Evolutionary conservation across 2,329 filamentous ascomycete species (phyloP), one percentile per base, ranked within the genome.

Genomic region (Colletotrichum costaricense): DNA sequence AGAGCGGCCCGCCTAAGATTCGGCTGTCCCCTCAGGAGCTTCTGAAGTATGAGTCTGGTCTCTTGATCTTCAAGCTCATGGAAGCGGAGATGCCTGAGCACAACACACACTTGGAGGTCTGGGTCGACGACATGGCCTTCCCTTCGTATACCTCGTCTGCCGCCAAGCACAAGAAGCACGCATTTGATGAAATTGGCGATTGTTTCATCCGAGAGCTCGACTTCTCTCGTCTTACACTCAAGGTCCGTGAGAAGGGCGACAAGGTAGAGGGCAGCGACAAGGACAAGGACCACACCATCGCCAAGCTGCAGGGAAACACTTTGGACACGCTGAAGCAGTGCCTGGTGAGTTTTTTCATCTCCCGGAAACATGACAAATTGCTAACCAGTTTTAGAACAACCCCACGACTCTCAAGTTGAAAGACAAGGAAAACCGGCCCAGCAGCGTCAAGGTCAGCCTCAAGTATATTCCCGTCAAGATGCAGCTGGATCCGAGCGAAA

Each of bases 191-290:
- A 83, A 95, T 95, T 79, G 95, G 96, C 62, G 97, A 99, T 83
- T 97, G 95, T 67, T 95, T 99, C 83, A 94, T 99, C 73, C 94
- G 97, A 74, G 97, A 99, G 82, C 88, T 99, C n/a, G 97, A 99
- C 76, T 95, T 98, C 78, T 99, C 97, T 3, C 94, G 93, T 76
- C 91, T 99, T 72, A 98, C 95, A 0, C 88, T 99, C 76, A 94
- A 95, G 70, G 88, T 98, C 60, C 92, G 95, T 56, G 93, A 96
- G 79, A 95, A 95, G 81, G 88, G 91, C 19, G 93, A 97, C 76
- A 91, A 90, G 78, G 92, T 92, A 75, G 74, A 73, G 38, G 73
- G 73, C n/a, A 91, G 92, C 26, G 90, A 93, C 60, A 92, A 88
- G 65, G 89, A 93, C 70, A 90, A 93, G 65, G 93, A 97, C 56